Base-by-base conservation (phyloP, 768 basidiomycete genomes). In the Cubamyces sp. region DNA sequence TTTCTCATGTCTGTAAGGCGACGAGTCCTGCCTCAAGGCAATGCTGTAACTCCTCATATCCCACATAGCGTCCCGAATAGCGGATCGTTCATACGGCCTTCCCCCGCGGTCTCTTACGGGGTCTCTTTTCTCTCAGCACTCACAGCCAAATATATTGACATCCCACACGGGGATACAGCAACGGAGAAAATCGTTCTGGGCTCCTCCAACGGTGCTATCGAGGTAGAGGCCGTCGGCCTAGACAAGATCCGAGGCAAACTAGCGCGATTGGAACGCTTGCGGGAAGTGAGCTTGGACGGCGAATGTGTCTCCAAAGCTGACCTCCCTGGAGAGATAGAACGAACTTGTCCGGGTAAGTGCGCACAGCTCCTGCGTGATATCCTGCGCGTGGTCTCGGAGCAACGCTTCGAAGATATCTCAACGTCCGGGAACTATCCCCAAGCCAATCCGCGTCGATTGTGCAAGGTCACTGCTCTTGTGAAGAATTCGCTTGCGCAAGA, bases 221-320 rank as follows among this genome's bases (percentile, higher is more conserved):
- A 89, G 65, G 92, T 98, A 14, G 91, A 96, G 73, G 94, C 92
- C 4, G 90, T 94, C 3, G 82, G 85, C 47, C 77, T 97, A 26
- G 88, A 92, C 69, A 92, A 88, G 71, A 85, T 97, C 59, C 82
- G 90, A 69, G 75, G 77, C 26, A 90, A 88, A 48, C 81, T 96
- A 26, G 78, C 88, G 5, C 77, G 84, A 55, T 74, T 98, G 19
- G 80, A 82, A 49, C 80, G 80, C 18, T 78, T 98, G 52, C 84
- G 85, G 55, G 90, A 94, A 71, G 84, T 90, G 54, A 94, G 95
- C 61, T 77, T 97, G 28, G 91, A 96, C 69, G 80, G 78, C 67
- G 84, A 87, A 64, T 72, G 77, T 57, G 86, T 96, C 14, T 81
- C 84, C 15, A 70, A 76, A 43, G 80, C 87, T 23, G 76, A 80